Evolutionary conservation across 2,329 filamentous ascomycete species (phyloP).

Genomic region (Beauveria asiatica): DNA sequence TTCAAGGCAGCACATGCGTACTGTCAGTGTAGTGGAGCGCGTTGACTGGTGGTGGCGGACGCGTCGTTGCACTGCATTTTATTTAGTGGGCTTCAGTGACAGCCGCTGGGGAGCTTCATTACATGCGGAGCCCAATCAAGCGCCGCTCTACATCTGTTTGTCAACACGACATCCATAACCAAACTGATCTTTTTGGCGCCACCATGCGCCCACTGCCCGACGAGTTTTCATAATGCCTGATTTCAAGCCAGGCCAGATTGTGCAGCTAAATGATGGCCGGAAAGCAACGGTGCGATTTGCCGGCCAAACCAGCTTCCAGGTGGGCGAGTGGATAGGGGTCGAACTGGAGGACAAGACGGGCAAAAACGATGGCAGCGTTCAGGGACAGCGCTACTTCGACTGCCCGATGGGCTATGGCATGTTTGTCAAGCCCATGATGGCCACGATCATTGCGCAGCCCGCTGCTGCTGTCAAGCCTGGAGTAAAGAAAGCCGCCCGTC

Average conservation of each 20-base stretch:
- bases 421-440: slow-evolving; percentile 70
- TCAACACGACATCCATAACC: not conserved
- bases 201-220: slow-evolving; percentile 25
- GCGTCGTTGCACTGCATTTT: not conserved
- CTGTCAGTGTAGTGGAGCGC: not conserved
- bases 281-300: slow-evolving; percentile 72
- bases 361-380: slow-evolving; percentile 90
- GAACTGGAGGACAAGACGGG: slow-evolving; percentile 75
- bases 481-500: slow-evolving; percentile 34
- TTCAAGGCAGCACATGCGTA: not conserved
- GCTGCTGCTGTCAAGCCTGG: slow-evolving; percentile 29
- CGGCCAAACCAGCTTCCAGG: slow-evolving; percentile 70
- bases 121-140: not conserved
- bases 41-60: not conserved
- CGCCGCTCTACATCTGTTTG: not conserved
- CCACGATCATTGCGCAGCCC: slow-evolving; percentile 49
- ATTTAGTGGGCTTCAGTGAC: not conserved
- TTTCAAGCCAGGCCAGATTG: slow-evolving; percentile 58
- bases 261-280: slow-evolving; percentile 72
- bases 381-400: slow-evolving; percentile 82
- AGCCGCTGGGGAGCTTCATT: not conserved
- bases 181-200: slow-evolving; percentile 11
- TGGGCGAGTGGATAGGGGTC: slow-evolving; percentile 81
- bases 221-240: slow-evolving; percentile 42
- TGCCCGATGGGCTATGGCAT: slow-evolving; percentile 70